Percentiles rank a stretch among this genome's conserved stretches.
Evolutionary conservation across 179 eudicot genomes (phyloP).

Genomic region (Corrigiola litoralis): DNA sequence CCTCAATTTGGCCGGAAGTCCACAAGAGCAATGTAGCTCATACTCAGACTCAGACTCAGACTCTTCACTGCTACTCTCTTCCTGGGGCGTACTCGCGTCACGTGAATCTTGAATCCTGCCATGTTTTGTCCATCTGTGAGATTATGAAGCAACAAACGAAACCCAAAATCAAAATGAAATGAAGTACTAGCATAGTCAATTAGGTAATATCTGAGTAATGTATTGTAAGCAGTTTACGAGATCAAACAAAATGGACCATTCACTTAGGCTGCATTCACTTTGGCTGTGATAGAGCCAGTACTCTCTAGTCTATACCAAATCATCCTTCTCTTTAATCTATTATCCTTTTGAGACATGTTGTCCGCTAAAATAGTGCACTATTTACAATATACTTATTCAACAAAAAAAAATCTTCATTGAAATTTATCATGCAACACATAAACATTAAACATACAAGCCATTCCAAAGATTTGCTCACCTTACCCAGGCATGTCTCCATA

Average conservation of each 20-base stretch:
- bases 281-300: too few species aligned
- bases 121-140: conserved; percentile 16
- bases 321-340: too few species aligned
- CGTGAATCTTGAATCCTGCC: conserved; percentile 26
- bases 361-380: too few species aligned
- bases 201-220: neutral
- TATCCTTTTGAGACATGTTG: too few species aligned
- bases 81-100: conserved; percentile 20
- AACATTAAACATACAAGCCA: neutral
- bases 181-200: neutral
- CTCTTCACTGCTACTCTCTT: conserved; percentile 23
- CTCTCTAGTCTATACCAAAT: too few species aligned
- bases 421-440: neutral
- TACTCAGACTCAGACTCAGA: too few species aligned
- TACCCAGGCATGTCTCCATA: conserved; percentile 42
- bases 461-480: conserved; percentile 20
- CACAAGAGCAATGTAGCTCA: conserved; percentile 39
- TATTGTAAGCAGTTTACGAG: neutral
- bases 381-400: neutral
- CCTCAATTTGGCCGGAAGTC: conserved; percentile 42
- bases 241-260: neutral
- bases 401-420: neutral
- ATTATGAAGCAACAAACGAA: conserved; percentile 1
- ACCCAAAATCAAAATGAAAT: neutral
- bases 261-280: too few species aligned